phyloP scores from a whole-genome alignment of 306 rosid species.

The Lablab purpureus region DNA sequence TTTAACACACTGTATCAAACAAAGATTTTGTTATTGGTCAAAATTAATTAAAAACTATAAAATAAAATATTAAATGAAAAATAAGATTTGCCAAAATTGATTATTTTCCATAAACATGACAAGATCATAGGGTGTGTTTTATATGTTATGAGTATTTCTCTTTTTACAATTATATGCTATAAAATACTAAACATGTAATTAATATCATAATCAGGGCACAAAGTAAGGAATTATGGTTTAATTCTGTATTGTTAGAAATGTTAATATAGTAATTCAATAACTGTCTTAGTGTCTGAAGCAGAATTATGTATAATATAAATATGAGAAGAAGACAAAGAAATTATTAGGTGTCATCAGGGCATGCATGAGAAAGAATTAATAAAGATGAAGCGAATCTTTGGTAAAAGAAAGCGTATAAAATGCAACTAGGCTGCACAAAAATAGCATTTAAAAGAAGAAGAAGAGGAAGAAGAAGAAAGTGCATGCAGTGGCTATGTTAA shows the following conservation, averaged over 20 bases:
- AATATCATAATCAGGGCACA: neutral
- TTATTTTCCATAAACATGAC: too few species aligned
- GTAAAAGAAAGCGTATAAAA: slow-evolving; percentile 31
- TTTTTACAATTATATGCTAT: too few species aligned
- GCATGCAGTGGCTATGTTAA: neutral
- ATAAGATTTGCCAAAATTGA: too few species aligned
- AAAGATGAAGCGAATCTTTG: slow-evolving; percentile 27
- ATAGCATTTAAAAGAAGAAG: neutral
- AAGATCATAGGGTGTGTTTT: too few species aligned
- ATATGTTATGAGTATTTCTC: too few species aligned
- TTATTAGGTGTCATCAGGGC: slow-evolving; percentile 38
- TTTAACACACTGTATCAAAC: too few species aligned
- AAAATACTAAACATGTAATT: neutral
- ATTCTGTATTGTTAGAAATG: neutral
- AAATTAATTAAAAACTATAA: too few species aligned
- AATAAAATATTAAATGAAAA: too few species aligned
- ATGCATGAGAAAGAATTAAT: slow-evolving; percentile 27
- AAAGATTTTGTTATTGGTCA: too few species aligned
- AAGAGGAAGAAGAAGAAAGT: neutral
- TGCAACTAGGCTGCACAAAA: slow-evolving; percentile 17
- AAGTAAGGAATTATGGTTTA: neutral
- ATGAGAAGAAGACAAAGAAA: slow-evolving; percentile 24
- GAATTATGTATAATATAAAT: neutral
- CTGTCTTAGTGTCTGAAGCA: neutral
- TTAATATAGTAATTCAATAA: neutral